Evolutionary conservation across 2,329 filamentous ascomycete genomes (phyloP).

Genomic region (Exophiala aquamarina): DNA sequence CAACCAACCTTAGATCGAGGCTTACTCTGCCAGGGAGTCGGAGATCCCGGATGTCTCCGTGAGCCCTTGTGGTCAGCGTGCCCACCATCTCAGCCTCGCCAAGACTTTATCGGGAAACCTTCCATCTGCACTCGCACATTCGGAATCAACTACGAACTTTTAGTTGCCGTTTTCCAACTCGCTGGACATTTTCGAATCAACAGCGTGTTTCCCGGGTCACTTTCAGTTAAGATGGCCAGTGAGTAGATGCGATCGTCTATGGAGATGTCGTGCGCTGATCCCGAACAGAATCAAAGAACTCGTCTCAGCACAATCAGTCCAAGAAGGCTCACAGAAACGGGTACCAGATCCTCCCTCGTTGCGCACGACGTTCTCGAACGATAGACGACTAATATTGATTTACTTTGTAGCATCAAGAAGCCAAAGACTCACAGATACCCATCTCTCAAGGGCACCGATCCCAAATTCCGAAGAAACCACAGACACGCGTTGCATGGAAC

Average conservation of each 20-base stretch:
- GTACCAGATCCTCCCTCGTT: constrained; percentile 57
- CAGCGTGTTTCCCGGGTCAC: constrained; percentile 10
- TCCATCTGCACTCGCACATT: constrained; percentile 12
- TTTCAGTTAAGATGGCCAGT: constrained; percentile 30
- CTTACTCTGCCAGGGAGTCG: no score
- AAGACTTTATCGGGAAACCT: constrained; percentile 14
- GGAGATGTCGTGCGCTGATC: constrained; percentile 3
- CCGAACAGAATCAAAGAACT: constrained; percentile 94
- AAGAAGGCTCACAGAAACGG: constrained; percentile 99
- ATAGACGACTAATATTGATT: not conserved
- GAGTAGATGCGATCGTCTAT: constrained; percentile 6
- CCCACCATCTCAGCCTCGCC: not conserved
- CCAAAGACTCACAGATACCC: constrained; percentile 99
- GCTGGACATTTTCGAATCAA: constrained; percentile 4
- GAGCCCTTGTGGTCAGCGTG: no score
- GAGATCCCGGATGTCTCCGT: no score
- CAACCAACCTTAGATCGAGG: no score
- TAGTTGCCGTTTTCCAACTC: not conserved
- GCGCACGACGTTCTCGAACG: no score
- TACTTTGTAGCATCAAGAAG: constrained; percentile 88
- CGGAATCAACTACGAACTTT: constrained; percentile 13
- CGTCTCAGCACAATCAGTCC: constrained; percentile 97
- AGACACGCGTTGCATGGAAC: constrained; percentile 99
- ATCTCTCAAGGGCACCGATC: constrained; percentile 96
- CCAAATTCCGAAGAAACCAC: constrained; percentile 99